These are phyloP conservation scores for Farysia itapuensis DNA, from an alignment of 1,284 basidiomycete species.

Conservation along the genomic window DNA sequence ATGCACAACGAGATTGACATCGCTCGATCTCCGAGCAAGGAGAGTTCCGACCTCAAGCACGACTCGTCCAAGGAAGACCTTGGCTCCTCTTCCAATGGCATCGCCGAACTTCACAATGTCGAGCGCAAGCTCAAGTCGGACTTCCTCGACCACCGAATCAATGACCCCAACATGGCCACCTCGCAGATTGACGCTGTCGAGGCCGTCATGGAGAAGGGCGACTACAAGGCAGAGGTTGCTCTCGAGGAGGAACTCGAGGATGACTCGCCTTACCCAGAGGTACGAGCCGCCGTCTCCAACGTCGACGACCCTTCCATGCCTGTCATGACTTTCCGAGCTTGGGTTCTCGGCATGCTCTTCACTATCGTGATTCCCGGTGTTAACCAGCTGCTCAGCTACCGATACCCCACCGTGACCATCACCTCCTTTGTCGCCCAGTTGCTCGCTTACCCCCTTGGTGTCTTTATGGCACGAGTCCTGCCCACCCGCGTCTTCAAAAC, in stretches of 20 bases:
- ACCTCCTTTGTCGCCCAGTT: slow-evolving; percentile 45
- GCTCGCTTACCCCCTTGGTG: slow-evolving; percentile 46
- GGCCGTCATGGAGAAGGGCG: slow-evolving; percentile 39
- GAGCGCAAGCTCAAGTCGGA: slow-evolving; percentile 29
- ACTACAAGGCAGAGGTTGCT: slow-evolving; percentile 40
- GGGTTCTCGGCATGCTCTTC: slow-evolving; percentile 50
- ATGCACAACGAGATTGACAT: slow-evolving; percentile 33
- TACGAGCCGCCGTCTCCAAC: slow-evolving; percentile 53
- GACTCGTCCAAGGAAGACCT: slow-evolving; percentile 26
- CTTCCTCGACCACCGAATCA: slow-evolving; percentile 37
- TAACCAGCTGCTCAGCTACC: slow-evolving; percentile 52
- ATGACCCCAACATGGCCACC: slow-evolving; percentile 43
- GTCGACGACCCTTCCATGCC: slow-evolving; percentile 55
- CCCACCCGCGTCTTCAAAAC: slow-evolving; percentile 40
- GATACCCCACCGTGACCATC: slow-evolving; percentile 49
- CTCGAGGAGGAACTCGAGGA: slow-evolving; percentile 43
- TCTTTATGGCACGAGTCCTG: slow-evolving; percentile 32
- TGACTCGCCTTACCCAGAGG: slow-evolving; percentile 55
- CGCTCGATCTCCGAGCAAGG: slow-evolving; percentile 12
- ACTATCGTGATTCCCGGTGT: slow-evolving; percentile 50
- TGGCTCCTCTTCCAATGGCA: slow-evolving; percentile 4
- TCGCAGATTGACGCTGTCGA: slow-evolving; percentile 35
- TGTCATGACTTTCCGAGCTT: slow-evolving; percentile 52
- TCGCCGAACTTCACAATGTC: slow-evolving; percentile 27
- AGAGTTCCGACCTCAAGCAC: slow-evolving; percentile 16